Conservation (phyloP, 257 asterid species). For the Schizonepeta tenuifolia region DNA sequence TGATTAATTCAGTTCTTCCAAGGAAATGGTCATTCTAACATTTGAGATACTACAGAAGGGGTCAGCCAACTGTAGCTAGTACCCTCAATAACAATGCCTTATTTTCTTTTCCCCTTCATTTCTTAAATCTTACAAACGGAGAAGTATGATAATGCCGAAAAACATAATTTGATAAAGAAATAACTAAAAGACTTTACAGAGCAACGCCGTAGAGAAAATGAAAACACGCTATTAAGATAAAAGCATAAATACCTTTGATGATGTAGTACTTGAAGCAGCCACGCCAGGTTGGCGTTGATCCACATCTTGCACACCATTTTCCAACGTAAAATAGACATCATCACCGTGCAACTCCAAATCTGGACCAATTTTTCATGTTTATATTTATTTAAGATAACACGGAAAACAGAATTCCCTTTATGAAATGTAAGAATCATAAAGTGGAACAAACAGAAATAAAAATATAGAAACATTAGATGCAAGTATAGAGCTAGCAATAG, state of each 20-base stretch:
- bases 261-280: slow-evolving; percentile 47
- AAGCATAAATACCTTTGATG: slow-evolving; percentile 57
- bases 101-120: slow-evolving; percentile 4
- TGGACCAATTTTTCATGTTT: slow-evolving; percentile 32
- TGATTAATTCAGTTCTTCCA: neutral
- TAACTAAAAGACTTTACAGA: neutral
- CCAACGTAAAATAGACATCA: slow-evolving; percentile 89
- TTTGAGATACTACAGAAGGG: neutral
- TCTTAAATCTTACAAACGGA: slow-evolving; percentile 1
- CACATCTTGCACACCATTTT: slow-evolving; percentile 61
- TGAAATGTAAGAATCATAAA: neutral
- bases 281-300: slow-evolving; percentile 45
- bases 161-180: neutral
- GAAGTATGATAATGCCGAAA: slow-evolving; percentile 19
- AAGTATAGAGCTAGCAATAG: neutral
- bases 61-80: slow-evolving; percentile 5
- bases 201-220: slow-evolving; percentile 22
- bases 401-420: neutral
- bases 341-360: slow-evolving; percentile 97
- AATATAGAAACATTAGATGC: neutral
- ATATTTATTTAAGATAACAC: neutral
- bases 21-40: neutral
- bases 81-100: slow-evolving; percentile 7
- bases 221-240: slow-evolving; percentile 6
- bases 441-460: neutral